Evolutionary conservation across 2,329 filamentous ascomycete species (phyloP).

Genomic region (Karstenula rhodostoma): DNA sequence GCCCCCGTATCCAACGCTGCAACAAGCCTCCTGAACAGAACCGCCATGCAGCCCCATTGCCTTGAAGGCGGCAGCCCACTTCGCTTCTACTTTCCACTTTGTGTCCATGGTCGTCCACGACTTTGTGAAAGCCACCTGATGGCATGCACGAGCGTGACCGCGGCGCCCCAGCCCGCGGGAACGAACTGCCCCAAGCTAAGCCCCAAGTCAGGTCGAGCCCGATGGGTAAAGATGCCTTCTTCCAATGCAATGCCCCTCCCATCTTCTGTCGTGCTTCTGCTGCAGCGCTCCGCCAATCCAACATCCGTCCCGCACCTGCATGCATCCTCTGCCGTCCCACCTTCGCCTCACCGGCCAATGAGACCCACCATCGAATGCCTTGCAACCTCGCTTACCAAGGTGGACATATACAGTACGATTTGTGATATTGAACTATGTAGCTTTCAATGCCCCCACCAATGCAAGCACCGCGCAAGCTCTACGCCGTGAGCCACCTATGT

Average conservation of each 20-base stretch:
- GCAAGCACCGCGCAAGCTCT: slow-evolving; percentile 8
- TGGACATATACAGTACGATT: neutral
- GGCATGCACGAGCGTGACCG: neutral
- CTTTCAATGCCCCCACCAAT: neutral
- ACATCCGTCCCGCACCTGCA: slow-evolving; percentile 11
- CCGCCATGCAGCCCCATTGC: neutral
- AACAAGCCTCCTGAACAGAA: too few species aligned
- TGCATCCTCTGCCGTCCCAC: slow-evolving; percentile 2
- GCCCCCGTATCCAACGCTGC: neutral
- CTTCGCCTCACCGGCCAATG: neutral
- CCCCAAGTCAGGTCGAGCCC: neutral
- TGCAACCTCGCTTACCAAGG: neutral
- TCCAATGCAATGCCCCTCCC: neutral
- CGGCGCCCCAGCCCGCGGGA: neutral
- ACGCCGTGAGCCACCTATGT: neutral
- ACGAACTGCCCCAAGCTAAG: too few species aligned
- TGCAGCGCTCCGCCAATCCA: slow-evolving; percentile 7
- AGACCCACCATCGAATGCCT: neutral
- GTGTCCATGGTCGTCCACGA: neutral
- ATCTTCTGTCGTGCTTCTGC: neutral
- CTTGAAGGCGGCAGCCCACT: neutral
- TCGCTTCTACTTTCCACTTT: neutral
- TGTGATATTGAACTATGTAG: neutral
- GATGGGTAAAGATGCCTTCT: neutral
- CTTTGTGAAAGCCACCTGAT: neutral